Evolutionary conservation across 805 yeast genomes (phyloP).

Genomic region (Saccharomycopsis capsularis): DNA sequence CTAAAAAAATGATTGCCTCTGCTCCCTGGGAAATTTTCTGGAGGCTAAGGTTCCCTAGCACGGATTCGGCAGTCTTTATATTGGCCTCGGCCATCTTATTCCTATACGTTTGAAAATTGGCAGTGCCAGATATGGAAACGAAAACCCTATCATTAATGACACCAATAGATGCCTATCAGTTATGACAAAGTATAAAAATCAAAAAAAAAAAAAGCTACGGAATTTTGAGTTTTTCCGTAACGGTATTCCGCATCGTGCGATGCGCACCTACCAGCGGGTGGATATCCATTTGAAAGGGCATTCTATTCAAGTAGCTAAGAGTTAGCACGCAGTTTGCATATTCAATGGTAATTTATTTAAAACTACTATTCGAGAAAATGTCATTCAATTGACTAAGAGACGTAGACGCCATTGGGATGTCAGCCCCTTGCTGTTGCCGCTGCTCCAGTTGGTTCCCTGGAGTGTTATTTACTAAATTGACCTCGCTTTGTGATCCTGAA

Average conservation of each 20-base stretch:
- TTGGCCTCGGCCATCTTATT: constrained; percentile 26
- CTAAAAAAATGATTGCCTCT: constrained; percentile 71
- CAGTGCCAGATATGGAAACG: no score
- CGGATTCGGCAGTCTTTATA: constrained; percentile 26
- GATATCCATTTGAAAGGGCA: no score
- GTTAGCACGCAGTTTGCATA: no score
- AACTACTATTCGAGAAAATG: constrained; percentile 12
- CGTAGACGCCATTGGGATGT: not conserved
- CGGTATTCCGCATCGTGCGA: not conserved
- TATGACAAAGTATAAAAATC: no score
- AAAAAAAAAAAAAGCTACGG: no score
- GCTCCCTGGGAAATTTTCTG: constrained; percentile 73
- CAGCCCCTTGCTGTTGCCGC: not conserved
- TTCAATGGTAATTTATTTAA: no score
- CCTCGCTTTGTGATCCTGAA: not conserved
- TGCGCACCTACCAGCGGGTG: no score
- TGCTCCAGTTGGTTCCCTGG: no score
- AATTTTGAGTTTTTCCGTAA: no score
- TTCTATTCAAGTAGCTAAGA: no score
- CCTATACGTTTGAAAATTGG: not conserved
- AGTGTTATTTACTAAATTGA: not conserved
- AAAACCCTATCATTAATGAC: no score
- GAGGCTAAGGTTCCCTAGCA: constrained; percentile 6
- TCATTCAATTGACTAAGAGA: constrained; percentile 11
- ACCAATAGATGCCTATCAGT: no score